These are phyloP conservation scores for Pleurotus tuber-regium DNA, from an alignment of 768 basidiomycete genomes.

Conservation along the genomic window DNA sequence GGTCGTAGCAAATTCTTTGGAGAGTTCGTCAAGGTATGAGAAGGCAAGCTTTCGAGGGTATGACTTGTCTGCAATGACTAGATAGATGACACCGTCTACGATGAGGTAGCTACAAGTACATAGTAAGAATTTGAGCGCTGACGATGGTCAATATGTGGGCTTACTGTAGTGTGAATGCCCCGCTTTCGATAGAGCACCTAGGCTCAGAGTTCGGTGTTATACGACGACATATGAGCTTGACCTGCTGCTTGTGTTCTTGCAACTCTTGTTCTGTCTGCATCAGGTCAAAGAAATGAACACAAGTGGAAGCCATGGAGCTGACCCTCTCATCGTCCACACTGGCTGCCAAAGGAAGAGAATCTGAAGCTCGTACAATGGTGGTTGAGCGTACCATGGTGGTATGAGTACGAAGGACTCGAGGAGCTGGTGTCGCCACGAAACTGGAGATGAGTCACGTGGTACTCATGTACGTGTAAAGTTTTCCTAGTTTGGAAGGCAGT, in stretches of 20 bases:
- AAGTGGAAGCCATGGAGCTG: slow-evolving; percentile 16
- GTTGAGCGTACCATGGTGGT: slow-evolving; percentile 80
- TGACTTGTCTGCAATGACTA: slow-evolving; percentile 94
- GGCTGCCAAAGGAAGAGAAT: slow-evolving; percentile 89
- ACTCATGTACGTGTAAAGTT: slow-evolving; percentile 1
- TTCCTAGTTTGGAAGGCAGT: not conserved
- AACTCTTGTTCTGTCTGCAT: slow-evolving; percentile 86
- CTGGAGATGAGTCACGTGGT: slow-evolving; percentile 8
- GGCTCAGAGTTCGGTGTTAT: slow-evolving; percentile 94
- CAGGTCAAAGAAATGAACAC: slow-evolving; percentile 10
- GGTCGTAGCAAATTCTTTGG: slow-evolving; percentile 90
- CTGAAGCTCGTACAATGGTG: slow-evolving; percentile 79
- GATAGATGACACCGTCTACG: slow-evolving; percentile 88
- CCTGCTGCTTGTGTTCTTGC: slow-evolving; percentile 98
- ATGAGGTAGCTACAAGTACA: slow-evolving; percentile 80
- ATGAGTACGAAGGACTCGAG: slow-evolving; percentile 12
- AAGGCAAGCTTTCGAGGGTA: slow-evolving; percentile 97
- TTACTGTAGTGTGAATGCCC: slow-evolving; percentile 93
- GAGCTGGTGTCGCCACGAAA: slow-evolving; percentile 12
- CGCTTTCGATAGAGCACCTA: slow-evolving; percentile 94
- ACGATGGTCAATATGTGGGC: slow-evolving; percentile 28
- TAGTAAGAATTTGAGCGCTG: slow-evolving; percentile 11
- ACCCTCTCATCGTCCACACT: slow-evolving; percentile 98
- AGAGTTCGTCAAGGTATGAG: slow-evolving; percentile 94
- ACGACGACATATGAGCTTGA: slow-evolving; percentile 93